These are phyloP conservation scores for Berkeleyomyces basicola DNA, from an alignment of 2,329 filamentous ascomycete species.

Conservation along the genomic window DNA sequence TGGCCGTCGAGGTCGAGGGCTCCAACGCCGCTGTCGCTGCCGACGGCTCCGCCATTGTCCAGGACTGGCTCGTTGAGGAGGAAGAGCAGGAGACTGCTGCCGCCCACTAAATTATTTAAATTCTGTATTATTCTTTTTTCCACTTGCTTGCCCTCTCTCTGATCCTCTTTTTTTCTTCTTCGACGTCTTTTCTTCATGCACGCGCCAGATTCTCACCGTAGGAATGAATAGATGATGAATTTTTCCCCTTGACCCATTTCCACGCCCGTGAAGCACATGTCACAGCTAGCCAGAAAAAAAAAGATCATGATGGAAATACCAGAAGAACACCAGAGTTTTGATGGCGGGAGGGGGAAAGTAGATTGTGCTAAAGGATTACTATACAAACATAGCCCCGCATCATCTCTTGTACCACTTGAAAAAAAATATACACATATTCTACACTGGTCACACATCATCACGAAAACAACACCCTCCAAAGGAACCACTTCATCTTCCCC, in stretches of 20 bases:
- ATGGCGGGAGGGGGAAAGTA: too few relatives aligned
- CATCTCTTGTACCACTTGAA: too few relatives aligned
- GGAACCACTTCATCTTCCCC: not conserved
- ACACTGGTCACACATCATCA: too few relatives aligned
- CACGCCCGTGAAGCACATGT: too few relatives aligned
- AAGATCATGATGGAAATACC: too few relatives aligned
- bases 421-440: not conserved
- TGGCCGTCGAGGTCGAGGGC: constrained; percentile 89
- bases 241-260: too few relatives aligned
- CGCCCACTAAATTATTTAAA: constrained; percentile 26
- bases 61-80: constrained; percentile 76
- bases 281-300: too few relatives aligned
- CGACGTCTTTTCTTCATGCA: not conserved
- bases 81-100: constrained; percentile 35
- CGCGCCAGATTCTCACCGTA: too few relatives aligned
- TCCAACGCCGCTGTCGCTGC: constrained; percentile 48
- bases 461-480: not conserved
- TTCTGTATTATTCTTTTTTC: constrained; percentile 1
- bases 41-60: constrained; percentile 37
- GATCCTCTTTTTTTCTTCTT: not conserved
- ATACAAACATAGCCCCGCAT: too few relatives aligned
- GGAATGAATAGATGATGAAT: too few relatives aligned
- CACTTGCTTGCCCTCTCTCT: constrained; percentile 3
- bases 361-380: too few relatives aligned
- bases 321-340: too few relatives aligned